Base-by-base conservation (phyloP, 805 yeast genomes). In the Candida quercuum region DNA sequence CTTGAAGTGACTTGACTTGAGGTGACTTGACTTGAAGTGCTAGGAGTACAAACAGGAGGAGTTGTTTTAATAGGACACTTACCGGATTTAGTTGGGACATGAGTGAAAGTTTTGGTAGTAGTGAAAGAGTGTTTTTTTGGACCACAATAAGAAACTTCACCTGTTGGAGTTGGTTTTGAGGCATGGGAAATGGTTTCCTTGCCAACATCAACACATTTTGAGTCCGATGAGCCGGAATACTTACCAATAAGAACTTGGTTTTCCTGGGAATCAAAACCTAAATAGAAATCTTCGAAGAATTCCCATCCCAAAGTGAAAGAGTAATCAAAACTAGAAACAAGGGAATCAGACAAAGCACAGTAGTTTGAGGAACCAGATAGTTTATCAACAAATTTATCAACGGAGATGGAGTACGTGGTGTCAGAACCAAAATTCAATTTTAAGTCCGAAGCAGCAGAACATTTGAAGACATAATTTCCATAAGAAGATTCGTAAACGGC, bases 11-110 rank as follows among this genome's bases (percentile, higher is more conserved):
- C 17, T 11, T 23, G 12, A 9, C 15, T 4, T 14, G 36, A 12
- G 13, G 27, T 10, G 8, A 16, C 9, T 8, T 7, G 7, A 15
- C 15, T 11, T 11, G 30, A 15, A 27, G 17, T 9, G 12, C 22
- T 28, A 30, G 61, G 51, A 34, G 63, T 58, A 21, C 43, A 36
- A 32, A 45, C 39, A 35, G 64, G 54, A 35, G 56, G 33, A 37
- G 32, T 12, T 12, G 30, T 24, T 5, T 18, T 13, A 15, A 20
- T 17, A 5, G 30, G 24, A 18, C 17, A 17, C 6, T 32, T 6
- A 12, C 25, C 26, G 16, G 11, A 9, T 18, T 19, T 14, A 11
- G 30, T 18, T 18, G 56, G 47, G 15, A 49, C 42, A 25, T 51
- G 38, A 22, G 54, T 48, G 28, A 47, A 36, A 15, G 39, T 36